Evolutionary conservation across 306 rosid species (phyloP).

Genomic region (Cajanus cajan): DNA sequence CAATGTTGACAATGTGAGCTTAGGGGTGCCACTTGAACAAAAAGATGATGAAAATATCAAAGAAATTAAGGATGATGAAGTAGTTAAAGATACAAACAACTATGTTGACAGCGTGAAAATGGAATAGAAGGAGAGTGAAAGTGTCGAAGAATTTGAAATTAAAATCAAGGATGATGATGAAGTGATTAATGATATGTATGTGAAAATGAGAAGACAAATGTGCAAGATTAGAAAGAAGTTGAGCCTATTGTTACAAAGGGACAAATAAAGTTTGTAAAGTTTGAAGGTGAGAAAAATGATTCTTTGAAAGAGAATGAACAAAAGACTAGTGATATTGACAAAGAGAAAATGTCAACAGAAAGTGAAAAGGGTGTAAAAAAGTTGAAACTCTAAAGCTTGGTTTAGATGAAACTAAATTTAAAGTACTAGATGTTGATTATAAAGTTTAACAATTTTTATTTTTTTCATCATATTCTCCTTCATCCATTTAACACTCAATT

Average conservation of each 20-base stretch:
- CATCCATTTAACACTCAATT: background rate
- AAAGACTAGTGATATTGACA: slow-evolving; percentile 17
- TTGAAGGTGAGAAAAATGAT: slow-evolving; percentile 29
- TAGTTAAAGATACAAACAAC: background rate
- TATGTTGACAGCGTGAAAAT: slow-evolving; percentile 5
- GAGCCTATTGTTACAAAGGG: slow-evolving; percentile 26
- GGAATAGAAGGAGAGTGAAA: slow-evolving; percentile 22
- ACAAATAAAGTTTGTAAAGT: slow-evolving; percentile 19
- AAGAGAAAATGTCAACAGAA: slow-evolving; percentile 17
- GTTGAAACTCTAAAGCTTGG: background rate
- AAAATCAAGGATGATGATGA: background rate
- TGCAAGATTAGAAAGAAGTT: slow-evolving; percentile 9
- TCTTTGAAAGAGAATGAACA: slow-evolving; percentile 19
- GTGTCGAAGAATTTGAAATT: slow-evolving; percentile 12
- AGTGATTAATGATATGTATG: slow-evolving; percentile 17
- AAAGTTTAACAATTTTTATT: background rate
- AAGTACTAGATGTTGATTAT: background rate
- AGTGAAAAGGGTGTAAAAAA: slow-evolving; percentile 36
- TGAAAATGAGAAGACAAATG: slow-evolving; percentile 11
- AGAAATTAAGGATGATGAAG: too few species aligned
- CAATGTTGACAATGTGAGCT: too few species aligned
- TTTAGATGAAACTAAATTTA: background rate
- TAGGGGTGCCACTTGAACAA: too few species aligned
- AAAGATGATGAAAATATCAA: too few species aligned
- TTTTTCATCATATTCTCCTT: background rate